Evolutionary conservation across 305 asterid species (phyloP).

Genomic region (Fraxinus angustifolia): DNA sequence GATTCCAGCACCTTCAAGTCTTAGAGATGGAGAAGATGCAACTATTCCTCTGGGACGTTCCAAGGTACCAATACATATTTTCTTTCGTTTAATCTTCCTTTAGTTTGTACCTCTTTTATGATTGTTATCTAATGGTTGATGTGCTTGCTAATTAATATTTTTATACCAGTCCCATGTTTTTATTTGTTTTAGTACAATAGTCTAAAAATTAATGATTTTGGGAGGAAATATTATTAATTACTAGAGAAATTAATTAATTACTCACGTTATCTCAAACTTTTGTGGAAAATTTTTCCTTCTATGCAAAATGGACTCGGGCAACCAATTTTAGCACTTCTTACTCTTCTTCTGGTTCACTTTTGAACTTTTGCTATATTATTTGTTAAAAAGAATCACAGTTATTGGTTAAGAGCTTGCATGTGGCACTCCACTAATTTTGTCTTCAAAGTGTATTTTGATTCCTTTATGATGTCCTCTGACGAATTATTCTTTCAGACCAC

Average conservation of each 20-base stretch:
- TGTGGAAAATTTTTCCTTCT: neutral
- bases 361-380: neutral
- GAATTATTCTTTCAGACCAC: conserved; percentile 45
- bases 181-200: neutral
- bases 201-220: neutral
- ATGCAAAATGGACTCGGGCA: neutral
- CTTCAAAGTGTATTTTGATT: neutral
- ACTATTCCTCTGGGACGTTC: conserved; percentile 55
- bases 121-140: conserved; percentile 10
- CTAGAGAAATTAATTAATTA: neutral
- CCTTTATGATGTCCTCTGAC: conserved; percentile 20
- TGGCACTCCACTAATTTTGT: neutral
- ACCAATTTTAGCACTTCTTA: neutral
- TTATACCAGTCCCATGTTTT: conserved; percentile 10
- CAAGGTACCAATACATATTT: conserved; percentile 46
- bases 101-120: conserved; percentile 5
- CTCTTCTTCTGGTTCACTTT: neutral
- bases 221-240: neutral
- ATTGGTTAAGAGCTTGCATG: neutral
- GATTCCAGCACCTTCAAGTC: conserved; percentile 75
- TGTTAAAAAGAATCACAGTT: neutral
- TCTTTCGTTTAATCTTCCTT: conserved; percentile 17
- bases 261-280: neutral
- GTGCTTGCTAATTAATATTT: conserved; percentile 15
- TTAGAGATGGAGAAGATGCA: conserved; percentile 79